These are phyloP conservation scores for Phialemoniopsis sp. DNA, from an alignment of 2,329 filamentous ascomycete genomes.

Conservation along the genomic window DNA sequence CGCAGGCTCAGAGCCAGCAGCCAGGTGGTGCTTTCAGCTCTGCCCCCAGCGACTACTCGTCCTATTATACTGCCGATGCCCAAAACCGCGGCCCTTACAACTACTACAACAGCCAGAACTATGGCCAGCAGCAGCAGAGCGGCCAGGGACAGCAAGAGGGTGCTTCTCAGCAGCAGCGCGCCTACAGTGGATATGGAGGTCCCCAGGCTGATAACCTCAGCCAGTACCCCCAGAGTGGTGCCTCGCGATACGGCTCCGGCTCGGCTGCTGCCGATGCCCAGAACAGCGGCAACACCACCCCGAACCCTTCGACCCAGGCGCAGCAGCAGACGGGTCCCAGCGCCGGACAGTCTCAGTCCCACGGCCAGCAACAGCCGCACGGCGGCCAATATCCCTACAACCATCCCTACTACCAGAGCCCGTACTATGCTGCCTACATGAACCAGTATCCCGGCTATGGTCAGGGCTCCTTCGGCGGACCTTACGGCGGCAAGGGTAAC, in stretches of 20 bases:
- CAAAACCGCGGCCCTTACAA: conserved; percentile 71
- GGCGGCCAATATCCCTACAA: conserved; percentile 43
- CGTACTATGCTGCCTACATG: conserved; percentile 60
- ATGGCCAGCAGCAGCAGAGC: conserved; percentile 51
- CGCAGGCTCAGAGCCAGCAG: conserved; percentile 51
- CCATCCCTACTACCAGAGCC: conserved; percentile 58
- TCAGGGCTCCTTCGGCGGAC: conserved; percentile 45
- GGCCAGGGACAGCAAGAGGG: conserved; percentile 70
- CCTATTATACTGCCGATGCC: conserved; percentile 78
- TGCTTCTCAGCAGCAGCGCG: conserved; percentile 67
- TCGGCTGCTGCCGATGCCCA: conserved; percentile 61
- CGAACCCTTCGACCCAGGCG: conserved; percentile 66
- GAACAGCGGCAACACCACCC: conserved; percentile 86
- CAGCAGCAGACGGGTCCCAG: conserved; percentile 22
- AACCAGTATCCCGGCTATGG: conserved; percentile 35
- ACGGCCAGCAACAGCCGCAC: conserved; percentile 28
- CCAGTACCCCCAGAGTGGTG: conserved; percentile 73
- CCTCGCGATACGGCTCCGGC: conserved; percentile 57
- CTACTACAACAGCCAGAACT: conserved; percentile 66
- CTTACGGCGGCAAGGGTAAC: conserved; percentile 50
- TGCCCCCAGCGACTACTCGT: conserved; percentile 73
- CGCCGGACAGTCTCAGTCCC: conserved; percentile 26
- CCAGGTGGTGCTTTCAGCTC: conserved; percentile 67
- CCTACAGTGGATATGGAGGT: conserved; percentile 71
- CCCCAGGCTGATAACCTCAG: conserved; percentile 59